Evolutionary conservation across 2,329 filamentous ascomycete species (phyloP).

Genomic region (Dactylella cylindrospora): DNA sequence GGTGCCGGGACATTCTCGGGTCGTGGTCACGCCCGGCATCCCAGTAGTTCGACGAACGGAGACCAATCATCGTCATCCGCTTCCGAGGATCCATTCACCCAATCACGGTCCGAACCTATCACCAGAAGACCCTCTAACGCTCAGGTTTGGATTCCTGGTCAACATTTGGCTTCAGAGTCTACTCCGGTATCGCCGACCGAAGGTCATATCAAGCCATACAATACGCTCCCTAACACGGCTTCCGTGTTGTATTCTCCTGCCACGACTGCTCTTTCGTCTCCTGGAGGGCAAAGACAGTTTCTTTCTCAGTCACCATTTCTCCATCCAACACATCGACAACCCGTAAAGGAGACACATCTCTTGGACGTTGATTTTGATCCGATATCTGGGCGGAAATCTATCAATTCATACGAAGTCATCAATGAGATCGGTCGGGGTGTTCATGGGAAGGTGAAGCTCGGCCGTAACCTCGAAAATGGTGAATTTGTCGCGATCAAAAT

Average conservation of each 20-base stretch:
- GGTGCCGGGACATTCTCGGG: conserved; percentile 38
- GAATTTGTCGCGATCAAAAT: conserved; percentile 97
- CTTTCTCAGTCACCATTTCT: conserved; percentile 44
- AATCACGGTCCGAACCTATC: conserved; percentile 44
- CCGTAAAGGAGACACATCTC: conserved; percentile 48
- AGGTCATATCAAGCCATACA: conserved; percentile 40
- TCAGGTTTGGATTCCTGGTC: conserved; percentile 43
- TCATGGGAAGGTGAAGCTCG: conserved; percentile 96
- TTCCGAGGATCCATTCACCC: conserved; percentile 15
- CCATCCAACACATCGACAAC: conserved; percentile 47
- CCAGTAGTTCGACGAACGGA: conserved; percentile 38
- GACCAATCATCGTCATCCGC: conserved; percentile 35
- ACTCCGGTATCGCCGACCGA: conserved; percentile 34
- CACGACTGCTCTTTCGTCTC: conserved; percentile 41
- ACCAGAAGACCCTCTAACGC: conserved; percentile 36
- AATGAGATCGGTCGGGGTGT: conserved; percentile 94
- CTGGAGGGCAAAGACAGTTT: conserved; percentile 31
- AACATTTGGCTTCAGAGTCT: conserved; percentile 38
- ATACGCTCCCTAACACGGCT: conserved; percentile 18
- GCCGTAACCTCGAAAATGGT: conserved; percentile 72
- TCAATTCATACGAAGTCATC: conserved; percentile 97
- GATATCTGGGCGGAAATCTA: conserved; percentile 86
- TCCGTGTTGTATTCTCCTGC: conserved; percentile 38
- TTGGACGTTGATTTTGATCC: conserved; percentile 75
- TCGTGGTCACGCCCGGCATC: conserved; percentile 43